Conservation (phyloP, 352 stramenopile species). For the Globisporangium viniferum region DNA sequence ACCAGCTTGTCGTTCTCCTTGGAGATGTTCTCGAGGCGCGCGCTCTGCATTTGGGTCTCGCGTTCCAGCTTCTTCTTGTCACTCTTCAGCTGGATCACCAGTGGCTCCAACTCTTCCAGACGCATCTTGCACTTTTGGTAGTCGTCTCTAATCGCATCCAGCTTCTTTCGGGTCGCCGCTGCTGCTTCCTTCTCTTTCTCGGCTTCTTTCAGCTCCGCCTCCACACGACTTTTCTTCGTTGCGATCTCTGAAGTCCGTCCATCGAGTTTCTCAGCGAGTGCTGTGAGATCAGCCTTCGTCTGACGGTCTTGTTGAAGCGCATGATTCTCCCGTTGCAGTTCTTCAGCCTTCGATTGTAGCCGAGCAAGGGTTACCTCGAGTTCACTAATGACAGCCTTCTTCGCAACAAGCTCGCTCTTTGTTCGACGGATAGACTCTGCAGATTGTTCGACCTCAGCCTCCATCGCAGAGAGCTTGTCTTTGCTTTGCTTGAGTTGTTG, state of each 20-base stretch:
- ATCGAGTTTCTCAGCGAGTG: conserved; percentile 23
- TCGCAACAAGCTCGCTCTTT: conserved; percentile 9
- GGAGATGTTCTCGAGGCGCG: conserved; percentile 30
- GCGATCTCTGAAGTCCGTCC: conserved; percentile 21
- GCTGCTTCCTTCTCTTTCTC: conserved; percentile 23
- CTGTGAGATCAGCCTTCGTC: conserved; percentile 9
- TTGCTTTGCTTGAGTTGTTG: conserved; percentile 26
- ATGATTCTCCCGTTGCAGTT: conserved; percentile 25
- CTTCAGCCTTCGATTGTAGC: conserved; percentile 19
- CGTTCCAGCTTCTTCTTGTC: conserved; percentile 52
- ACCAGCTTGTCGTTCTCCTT: conserved; percentile 75
- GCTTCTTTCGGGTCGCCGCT: conserved; percentile 16
- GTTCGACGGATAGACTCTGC: conserved; percentile 1
- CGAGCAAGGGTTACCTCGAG: conserved; percentile 15
- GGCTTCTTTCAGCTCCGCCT: conserved; percentile 22
- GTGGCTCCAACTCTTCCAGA: conserved; percentile 13
- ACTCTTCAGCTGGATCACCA: conserved; percentile 24
- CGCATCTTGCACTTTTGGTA: conserved; percentile 12
- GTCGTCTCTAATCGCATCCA: conserved; percentile 27
- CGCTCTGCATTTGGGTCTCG: conserved; percentile 19
- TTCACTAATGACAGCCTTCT: conserved; percentile 20
- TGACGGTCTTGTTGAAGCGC: conserved; percentile 22
- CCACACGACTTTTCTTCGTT: conserved; percentile 20
- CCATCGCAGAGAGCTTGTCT: conserved; percentile 17
- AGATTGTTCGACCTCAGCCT: conserved; percentile 14